Percentiles rank a stretch among this genome's conserved stretches.
These are phyloP conservation scores for Candida tetrigidarum DNA, from an alignment of 1,139 yeast genomes.

Conservation along the genomic window DNA sequence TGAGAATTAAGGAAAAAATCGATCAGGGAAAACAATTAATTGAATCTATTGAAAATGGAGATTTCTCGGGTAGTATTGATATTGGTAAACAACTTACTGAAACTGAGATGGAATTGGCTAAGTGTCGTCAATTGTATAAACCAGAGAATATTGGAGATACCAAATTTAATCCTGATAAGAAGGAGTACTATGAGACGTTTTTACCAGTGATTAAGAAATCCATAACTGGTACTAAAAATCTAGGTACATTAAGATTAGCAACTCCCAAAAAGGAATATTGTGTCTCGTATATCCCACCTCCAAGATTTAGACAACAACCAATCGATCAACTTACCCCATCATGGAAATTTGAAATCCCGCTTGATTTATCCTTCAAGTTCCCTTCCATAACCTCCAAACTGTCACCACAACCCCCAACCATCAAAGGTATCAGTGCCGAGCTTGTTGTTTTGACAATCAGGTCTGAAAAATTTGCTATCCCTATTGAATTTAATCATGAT, in stretches of 20 bases:
- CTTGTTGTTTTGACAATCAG: conserved; percentile 37
- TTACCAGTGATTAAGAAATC: conserved; percentile 20
- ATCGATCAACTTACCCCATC: conserved; percentile 18
- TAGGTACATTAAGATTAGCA: conserved; percentile 25
- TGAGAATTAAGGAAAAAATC: conserved; percentile 32
- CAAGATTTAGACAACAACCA: conserved; percentile 21
- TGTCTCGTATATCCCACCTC: conserved; percentile 39
- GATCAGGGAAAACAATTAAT: conserved; percentile 26
- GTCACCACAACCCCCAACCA: conserved; percentile 26
- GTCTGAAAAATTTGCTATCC: conserved; percentile 36
- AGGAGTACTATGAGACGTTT: conserved; percentile 18
- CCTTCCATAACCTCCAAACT: conserved; percentile 11
- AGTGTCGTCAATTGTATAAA: conserved; percentile 25
- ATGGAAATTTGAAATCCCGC: conserved; percentile 37
- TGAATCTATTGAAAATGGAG: conserved; percentile 22
- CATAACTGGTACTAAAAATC: conserved; percentile 18
- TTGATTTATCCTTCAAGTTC: conserved; percentile 22
- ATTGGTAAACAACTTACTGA: conserved; percentile 20
- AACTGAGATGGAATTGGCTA: conserved; percentile 24
- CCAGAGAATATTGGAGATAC: conserved; percentile 15
- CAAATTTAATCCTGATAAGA: conserved; percentile 14
- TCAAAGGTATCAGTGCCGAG: conserved; percentile 34
- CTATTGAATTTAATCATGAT: conserved; percentile 46
- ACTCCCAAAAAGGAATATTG: conserved; percentile 33
- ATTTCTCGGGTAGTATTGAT: conserved; percentile 20